Conservation (phyloP, 2,329 filamentous ascomycete species). For the Diaporthe sp. region DNA sequence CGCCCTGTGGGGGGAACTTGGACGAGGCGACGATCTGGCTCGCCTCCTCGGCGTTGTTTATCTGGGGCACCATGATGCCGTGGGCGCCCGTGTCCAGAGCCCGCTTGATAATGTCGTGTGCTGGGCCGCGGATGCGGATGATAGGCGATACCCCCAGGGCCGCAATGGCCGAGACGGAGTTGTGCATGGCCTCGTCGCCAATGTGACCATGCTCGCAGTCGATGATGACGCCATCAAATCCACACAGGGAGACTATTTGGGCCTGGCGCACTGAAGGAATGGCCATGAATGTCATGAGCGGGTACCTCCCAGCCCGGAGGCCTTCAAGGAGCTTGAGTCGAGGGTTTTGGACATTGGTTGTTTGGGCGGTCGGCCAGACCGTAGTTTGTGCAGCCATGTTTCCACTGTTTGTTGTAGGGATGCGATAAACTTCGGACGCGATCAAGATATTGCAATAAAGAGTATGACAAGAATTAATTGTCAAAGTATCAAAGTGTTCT, state of each 20-base stretch:
- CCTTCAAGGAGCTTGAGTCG: constrained; percentile 58
- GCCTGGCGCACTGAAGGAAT: constrained; percentile 60
- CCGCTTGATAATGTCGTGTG: constrained; percentile 50
- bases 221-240: constrained; percentile 60
- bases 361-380: constrained; percentile 47
- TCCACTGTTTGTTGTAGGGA: constrained; percentile 16
- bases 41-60: constrained; percentile 60
- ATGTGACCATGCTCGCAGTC: constrained; percentile 45
- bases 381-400: constrained; percentile 17
- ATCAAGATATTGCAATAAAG: not conserved
- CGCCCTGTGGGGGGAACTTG: constrained; percentile 64
- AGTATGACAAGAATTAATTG: not conserved
- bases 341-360: constrained; percentile 54
- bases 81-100: constrained; percentile 48
- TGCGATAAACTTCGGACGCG: not conserved
- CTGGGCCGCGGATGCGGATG: constrained; percentile 42
- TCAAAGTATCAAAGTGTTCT: not conserved
- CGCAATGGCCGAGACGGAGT: constrained; percentile 42
- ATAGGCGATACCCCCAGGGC: constrained; percentile 42
- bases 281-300: constrained; percentile 63
- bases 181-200: constrained; percentile 43
- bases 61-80: constrained; percentile 50
- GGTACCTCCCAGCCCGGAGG: constrained; percentile 53
- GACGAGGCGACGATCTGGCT: constrained; percentile 59
- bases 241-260: constrained; percentile 62